Base-by-base conservation (phyloP, 192 early-diverging fungal genomes). In the Glomus cerebriforme region DNA sequence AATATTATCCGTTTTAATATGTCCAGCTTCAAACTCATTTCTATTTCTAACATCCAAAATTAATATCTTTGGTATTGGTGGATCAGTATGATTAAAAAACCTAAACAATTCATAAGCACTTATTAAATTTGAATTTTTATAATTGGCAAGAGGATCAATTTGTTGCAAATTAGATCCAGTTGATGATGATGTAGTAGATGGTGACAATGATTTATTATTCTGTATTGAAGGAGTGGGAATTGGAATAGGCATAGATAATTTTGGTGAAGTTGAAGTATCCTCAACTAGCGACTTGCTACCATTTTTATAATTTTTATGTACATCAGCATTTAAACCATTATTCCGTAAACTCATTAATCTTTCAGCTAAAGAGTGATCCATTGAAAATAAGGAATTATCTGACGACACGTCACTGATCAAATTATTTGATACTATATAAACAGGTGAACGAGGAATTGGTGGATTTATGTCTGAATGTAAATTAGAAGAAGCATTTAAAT, bases 1-100 rank as follows among this genome's bases (percentile, higher is more conserved):
- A 37, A 78, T 59, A 32, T 70, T 69, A 27, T 78, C 54, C 4
- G 66, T 59, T 69, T 78, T 78, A n/a, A 78, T 78, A 59, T 78
- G 77, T 31, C 77, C 66, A 31, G 12, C 22, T 29, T 67, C 47
- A 59, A 78, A 78, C 37, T 29, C 37, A 22, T 10, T 32, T 26
- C 77, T 64, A 1, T 31, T 2, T 59, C 77, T 58, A 26, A 78
- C 34, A 78, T 78, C 77, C 27, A 78, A 13, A 32, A 78, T 43
- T 26, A 78, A 68, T n/a, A 78, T 69, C 9, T 59, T 67, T 9
- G 47, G 65, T 0, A 43, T 43, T 43, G 67, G 1, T n/a, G 27
- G 54, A 17, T 78, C 47, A 19, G 19, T 31, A 7, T 24, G 8
- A 32, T 24, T 78, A 7, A 78, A 39, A 47, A 69, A 22, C 19